phyloP scores from a whole-genome alignment of 768 basidiomycete species.

The Boletus speciosus region DNA sequence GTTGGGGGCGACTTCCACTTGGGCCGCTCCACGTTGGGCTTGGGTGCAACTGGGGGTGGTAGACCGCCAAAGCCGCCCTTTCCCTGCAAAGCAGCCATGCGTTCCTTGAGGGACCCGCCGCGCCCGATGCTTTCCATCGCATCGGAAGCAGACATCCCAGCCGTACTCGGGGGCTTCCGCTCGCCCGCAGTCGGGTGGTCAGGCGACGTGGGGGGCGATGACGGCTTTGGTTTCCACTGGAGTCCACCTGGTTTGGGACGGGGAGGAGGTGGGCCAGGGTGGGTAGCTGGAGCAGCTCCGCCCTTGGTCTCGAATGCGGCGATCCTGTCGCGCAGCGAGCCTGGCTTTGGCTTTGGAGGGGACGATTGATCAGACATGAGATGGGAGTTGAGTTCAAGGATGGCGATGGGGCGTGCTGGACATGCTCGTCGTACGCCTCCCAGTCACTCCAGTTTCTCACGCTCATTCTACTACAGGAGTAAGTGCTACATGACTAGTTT shows the following conservation, averaged over 20 bases:
- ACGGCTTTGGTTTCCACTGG: slow-evolving; percentile 68
- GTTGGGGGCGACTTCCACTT: slow-evolving; percentile 85
- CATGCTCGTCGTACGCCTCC: slow-evolving; percentile 12
- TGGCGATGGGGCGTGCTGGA: slow-evolving; percentile 15
- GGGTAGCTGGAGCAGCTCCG: slow-evolving; percentile 22
- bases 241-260: slow-evolving; percentile 61
- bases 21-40: slow-evolving; percentile 60
- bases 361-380: slow-evolving; percentile 59
- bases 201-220: slow-evolving; percentile 41
- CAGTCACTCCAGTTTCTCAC: slow-evolving; percentile 17
- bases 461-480: slow-evolving; percentile 3
- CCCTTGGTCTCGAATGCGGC: slow-evolving; percentile 75
- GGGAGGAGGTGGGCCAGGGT: slow-evolving; percentile 29
- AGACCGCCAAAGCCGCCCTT: slow-evolving; percentile 68
- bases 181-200: slow-evolving; percentile 15
- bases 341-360: slow-evolving; percentile 62
- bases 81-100: slow-evolving; percentile 92
- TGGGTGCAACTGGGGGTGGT: slow-evolving; percentile 46
- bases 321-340: slow-evolving; percentile 84
- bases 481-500: slow-evolving; percentile 37
- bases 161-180: slow-evolving; percentile 24
- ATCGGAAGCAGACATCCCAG: slow-evolving; percentile 78
- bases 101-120: slow-evolving; percentile 80
- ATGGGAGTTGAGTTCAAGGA: slow-evolving; percentile 17
- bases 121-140: slow-evolving; percentile 83